Conservation (phyloP, 768 basidiomycete genomes). For the Suillus luteus region DNA sequence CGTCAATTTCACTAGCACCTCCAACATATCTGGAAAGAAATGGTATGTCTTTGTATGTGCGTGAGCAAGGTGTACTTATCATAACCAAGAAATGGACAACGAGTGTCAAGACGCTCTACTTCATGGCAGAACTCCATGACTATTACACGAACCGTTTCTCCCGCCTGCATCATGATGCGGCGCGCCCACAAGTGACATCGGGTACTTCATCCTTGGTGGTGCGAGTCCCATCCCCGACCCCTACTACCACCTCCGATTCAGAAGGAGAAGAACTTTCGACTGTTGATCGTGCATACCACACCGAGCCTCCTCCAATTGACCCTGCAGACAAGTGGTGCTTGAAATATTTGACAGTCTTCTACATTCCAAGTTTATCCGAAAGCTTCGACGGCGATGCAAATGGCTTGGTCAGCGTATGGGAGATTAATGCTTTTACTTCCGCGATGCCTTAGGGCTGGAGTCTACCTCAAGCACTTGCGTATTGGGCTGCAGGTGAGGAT, state of each 20-base stretch:
- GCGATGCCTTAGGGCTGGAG: slow-evolving; percentile 36
- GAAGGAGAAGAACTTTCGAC: neutral
- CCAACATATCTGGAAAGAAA: slow-evolving; percentile 52
- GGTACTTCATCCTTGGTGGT: neutral
- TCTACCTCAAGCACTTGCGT: slow-evolving; percentile 33
- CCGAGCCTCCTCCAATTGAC: neutral
- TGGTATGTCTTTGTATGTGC: slow-evolving; percentile 37
- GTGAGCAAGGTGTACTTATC: neutral
- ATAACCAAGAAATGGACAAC: slow-evolving; percentile 48
- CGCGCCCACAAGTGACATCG: neutral
- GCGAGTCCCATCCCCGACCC: neutral
- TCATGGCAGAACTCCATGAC: slow-evolving; percentile 45
- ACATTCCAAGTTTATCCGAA: slow-evolving; percentile 36
- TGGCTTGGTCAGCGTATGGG: slow-evolving; percentile 39
- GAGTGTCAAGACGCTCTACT: slow-evolving; percentile 53
- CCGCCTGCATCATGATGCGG: neutral
- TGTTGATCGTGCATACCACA: neutral
- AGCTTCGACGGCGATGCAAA: slow-evolving; percentile 45
- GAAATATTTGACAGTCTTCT: neutral
- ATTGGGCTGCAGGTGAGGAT: slow-evolving; percentile 36
- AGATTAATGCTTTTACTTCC: slow-evolving; percentile 35
- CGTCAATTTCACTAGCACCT: slow-evolving; percentile 41
- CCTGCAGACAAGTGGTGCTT: slow-evolving; percentile 8
- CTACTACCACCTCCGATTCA: neutral
- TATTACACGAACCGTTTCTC: slow-evolving; percentile 31